phyloP scores from a whole-genome alignment of 148 eudicot genomes.

The Hydrangea macrophylla region DNA sequence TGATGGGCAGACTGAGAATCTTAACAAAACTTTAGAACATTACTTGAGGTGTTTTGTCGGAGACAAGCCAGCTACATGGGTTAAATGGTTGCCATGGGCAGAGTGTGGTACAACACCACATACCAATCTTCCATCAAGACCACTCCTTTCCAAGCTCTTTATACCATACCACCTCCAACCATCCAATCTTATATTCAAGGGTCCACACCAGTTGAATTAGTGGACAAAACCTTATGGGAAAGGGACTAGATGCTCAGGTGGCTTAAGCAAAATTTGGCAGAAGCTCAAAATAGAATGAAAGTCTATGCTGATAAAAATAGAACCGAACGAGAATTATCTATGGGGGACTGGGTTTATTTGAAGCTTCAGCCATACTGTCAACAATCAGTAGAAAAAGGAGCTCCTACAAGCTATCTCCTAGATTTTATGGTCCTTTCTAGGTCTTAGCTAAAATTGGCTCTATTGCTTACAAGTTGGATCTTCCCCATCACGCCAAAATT shows the following conservation, averaged over 20 bases:
- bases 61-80: no score
- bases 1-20: no score
- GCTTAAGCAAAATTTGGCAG: not conserved
- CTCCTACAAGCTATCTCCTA: not conserved
- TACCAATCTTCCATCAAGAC: constrained; percentile 3
- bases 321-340: not conserved
- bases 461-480: not conserved
- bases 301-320: not conserved
- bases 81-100: constrained; percentile 6
- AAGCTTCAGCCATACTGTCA: constrained; percentile 1
- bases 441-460: not conserved
- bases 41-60: no score
- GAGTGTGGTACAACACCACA: constrained; percentile 16
- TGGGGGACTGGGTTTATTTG: not conserved
- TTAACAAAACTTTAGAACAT: no score
- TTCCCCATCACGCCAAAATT: not conserved
- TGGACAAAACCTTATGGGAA: not conserved
- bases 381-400: not conserved
- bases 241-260: not conserved
- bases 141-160: constrained; percentile 9
- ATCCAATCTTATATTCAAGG: not conserved
- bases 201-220: not conserved
- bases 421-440: not conserved
- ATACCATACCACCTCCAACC: constrained; percentile 3
- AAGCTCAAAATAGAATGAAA: constrained; percentile 11